These are phyloP conservation scores for Nakazawaea molendinolei DNA, from an alignment of 805 yeast species.

Conservation along the genomic window DNA sequence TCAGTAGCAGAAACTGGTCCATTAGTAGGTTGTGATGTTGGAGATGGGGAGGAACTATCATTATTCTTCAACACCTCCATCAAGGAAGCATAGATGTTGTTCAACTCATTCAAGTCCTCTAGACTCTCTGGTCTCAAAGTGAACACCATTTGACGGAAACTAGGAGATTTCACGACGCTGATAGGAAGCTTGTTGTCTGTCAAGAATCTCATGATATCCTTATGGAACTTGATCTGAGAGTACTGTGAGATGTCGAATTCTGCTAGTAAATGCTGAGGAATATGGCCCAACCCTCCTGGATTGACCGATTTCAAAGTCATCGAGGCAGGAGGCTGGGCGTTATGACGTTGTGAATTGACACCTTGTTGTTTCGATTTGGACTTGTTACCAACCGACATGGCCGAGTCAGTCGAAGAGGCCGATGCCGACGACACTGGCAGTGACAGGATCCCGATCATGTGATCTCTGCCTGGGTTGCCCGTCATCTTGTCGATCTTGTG, in stretches of 20 bases:
- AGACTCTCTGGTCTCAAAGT: conserved; percentile 44
- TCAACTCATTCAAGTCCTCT: conserved; percentile 38
- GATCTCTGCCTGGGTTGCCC: conserved; percentile 32
- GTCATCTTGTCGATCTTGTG: conserved; percentile 39
- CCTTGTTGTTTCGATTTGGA: too few relatives aligned
- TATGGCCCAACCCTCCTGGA: conserved; percentile 11
- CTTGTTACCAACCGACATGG: too few relatives aligned
- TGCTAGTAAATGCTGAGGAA: conserved; percentile 11
- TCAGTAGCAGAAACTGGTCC: neutral
- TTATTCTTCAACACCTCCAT: conserved; percentile 32
- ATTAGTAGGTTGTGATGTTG: neutral
- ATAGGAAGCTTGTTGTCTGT: conserved; percentile 47
- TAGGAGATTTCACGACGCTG: conserved; percentile 38
- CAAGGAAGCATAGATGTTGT: conserved; percentile 35
- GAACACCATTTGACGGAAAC: conserved; percentile 45
- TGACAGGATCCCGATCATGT: conserved; percentile 30
- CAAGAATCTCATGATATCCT: conserved; percentile 41
- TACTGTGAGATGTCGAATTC: conserved; percentile 36
- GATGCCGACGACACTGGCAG: too few relatives aligned
- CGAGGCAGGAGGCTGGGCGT: neutral
- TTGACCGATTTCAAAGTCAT: conserved; percentile 7
- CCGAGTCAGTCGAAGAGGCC: too few relatives aligned
- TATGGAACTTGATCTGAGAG: conserved; percentile 40
- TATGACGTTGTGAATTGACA: too few relatives aligned
- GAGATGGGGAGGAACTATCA: conserved; percentile 16